phyloP scores from a whole-genome alignment of 2,329 filamentous ascomycete genomes.

The Gaeumannomyces sp. region DNA sequence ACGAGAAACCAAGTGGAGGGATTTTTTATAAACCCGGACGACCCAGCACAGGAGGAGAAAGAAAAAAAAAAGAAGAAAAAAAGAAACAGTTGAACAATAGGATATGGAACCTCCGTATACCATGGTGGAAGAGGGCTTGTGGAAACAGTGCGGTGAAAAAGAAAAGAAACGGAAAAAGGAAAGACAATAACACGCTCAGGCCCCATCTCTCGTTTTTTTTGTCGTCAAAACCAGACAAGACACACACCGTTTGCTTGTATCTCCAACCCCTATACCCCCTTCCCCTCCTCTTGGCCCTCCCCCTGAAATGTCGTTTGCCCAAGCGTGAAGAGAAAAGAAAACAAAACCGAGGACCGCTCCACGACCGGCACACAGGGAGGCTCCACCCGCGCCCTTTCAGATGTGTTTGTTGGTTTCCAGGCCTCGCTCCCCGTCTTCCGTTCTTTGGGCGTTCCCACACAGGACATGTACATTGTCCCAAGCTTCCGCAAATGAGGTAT shows the following conservation, averaged over 20 bases:
- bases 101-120: neutral
- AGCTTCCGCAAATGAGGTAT: neutral
- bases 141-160: neutral
- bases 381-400: neutral
- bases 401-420: neutral
- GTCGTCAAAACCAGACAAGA: neutral
- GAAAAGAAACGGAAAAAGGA: neutral
- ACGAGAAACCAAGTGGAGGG: no score
- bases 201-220: neutral
- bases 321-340: neutral
- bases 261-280: no score
- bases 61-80: neutral
- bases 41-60: neutral
- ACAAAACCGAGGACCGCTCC: neutral
- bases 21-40: neutral
- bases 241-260: neutral
- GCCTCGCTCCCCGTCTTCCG: neutral
- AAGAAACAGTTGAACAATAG: neutral
- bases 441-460: neutral
- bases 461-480: neutral
- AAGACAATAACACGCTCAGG: neutral
- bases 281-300: neutral
- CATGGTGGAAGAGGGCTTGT: neutral
- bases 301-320: neutral
- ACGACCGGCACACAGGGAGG: neutral